These are phyloP conservation scores for Scleromitrula shiraiana DNA, from an alignment of 2,329 filamentous ascomycete species.

Conservation along the genomic window DNA sequence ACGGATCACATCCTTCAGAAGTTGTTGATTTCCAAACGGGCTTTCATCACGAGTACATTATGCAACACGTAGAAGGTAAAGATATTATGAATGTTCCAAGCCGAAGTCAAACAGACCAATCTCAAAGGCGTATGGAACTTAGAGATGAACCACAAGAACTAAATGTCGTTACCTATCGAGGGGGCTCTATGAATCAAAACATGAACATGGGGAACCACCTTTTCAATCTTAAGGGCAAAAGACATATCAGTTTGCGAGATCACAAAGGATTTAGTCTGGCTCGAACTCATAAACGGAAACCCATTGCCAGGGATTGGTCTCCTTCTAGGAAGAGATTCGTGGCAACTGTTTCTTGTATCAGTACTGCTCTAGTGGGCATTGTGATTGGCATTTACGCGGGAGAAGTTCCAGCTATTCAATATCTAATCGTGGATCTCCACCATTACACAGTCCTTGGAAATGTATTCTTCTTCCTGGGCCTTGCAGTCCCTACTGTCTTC, in stretches of 20 bases:
- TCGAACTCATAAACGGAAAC: slow-evolving; percentile 49
- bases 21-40: slow-evolving; percentile 23
- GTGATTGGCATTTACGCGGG: slow-evolving; percentile 71
- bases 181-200: slow-evolving; percentile 9
- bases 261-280: slow-evolving; percentile 43
- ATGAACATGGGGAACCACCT: slow-evolving; percentile 13
- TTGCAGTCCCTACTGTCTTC: slow-evolving; percentile 62
- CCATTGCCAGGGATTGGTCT: slow-evolving; percentile 67
- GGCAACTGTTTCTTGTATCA: slow-evolving; percentile 62
- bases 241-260: slow-evolving; percentile 45
- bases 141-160: slow-evolving; percentile 1
- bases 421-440: slow-evolving; percentile 61
- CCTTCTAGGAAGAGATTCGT: slow-evolving; percentile 58
- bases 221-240: slow-evolving; percentile 39
- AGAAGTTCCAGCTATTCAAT: slow-evolving; percentile 71
- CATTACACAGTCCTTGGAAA: slow-evolving; percentile 66
- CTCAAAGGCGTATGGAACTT: slow-evolving; percentile 6
- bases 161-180: not conserved
- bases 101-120: slow-evolving; percentile 14
- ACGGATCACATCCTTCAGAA: slow-evolving; percentile 20
- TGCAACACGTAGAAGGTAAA: slow-evolving; percentile 14
- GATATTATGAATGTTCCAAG: slow-evolving; percentile 1
- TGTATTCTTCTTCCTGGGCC: slow-evolving; percentile 61
- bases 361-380: slow-evolving; percentile 62
- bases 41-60: slow-evolving; percentile 12